Base-by-base conservation (phyloP, 2,329 filamentous ascomycete genomes). In the Sporothrix brasiliensis region DNA sequence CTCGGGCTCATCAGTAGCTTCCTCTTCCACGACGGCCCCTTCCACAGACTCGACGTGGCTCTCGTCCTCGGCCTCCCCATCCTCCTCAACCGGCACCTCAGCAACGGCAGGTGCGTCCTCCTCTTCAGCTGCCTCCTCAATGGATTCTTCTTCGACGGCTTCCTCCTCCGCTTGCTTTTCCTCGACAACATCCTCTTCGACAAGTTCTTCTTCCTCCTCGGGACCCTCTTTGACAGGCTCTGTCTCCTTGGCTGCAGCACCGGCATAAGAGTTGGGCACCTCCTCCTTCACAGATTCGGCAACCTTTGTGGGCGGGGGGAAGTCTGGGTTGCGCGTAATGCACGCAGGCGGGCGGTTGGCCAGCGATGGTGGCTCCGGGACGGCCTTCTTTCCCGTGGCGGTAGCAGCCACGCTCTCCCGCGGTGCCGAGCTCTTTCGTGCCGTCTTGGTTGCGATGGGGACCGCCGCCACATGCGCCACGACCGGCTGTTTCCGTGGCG, bases 401-500 rank as follows among this genome's bases (percentile, higher is more conserved):
- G 27, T 30, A 30, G 27, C 27, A 19, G 47, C 61, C 21, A 34
- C 16, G 61, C 24, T 66, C 24, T 66, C 44, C 9, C 61, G 61
- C 3, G 56, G 49, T 14, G 47, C 56, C 19, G 24, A 5, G n/a
- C 27, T 49, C 19, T 50, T 63, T 63, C 58, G 47, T 9, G 41
- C 21, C 2, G 58, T 21, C 41, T 21, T 47, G 14, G 34, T 39
- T 39, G 19, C 34, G 27, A 30, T 6, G 56, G 34, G 30, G 11
- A 60, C 34, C 2, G 34, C 34, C 6, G 34, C 56, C 7, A 41
- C 56, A 2, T n/a, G 3, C 56, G 19, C 49, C 30, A 67, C n/a
- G 41, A 52, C 49, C 2, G 41, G 60, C 24, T 69, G 56, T 34
- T 70, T 69, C 21, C 66, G 85, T 2, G 86, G 85, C 0, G 85